Percentiles rank a stretch among this genome's conserved stretches.
Evolutionary conservation across 208 protist genomes (phyloP).

Genomic region (Crithidia brevicula): DNA sequence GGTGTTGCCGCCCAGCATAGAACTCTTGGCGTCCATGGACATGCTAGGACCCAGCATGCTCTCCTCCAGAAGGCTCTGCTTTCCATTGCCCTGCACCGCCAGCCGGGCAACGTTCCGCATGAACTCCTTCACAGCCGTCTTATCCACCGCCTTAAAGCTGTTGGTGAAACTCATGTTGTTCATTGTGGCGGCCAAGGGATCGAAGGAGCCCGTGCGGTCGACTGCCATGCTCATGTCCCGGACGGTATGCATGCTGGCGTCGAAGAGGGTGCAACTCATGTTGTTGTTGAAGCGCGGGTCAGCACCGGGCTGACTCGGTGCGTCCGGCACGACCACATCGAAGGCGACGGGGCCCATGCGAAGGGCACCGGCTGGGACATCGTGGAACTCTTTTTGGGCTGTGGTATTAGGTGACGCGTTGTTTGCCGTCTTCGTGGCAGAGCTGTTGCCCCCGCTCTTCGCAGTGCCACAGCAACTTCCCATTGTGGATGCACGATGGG

Average conservation of each 20-base stretch:
- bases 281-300: constrained; percentile 7
- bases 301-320: not conserved
- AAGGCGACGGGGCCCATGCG: constrained; percentile 47
- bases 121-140: constrained; percentile 53
- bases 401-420: not conserved
- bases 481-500: not conserved
- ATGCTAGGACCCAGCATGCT: constrained; percentile 30
- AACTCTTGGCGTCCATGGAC: not conserved
- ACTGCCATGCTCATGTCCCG: constrained; percentile 41
- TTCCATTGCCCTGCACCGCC: constrained; percentile 25
- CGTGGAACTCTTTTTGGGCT: constrained; percentile 1
- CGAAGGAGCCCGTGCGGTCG: constrained; percentile 16
- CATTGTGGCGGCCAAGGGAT: constrained; percentile 25
- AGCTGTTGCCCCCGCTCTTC: not conserved
- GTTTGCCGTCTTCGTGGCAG: not conserved
- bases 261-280: constrained; percentile 36
- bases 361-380: not conserved
- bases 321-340: constrained; percentile 54
- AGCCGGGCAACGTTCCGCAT: constrained; percentile 50
- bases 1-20: not conserved
- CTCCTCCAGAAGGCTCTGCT: constrained; percentile 51
- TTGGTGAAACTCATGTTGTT: constrained; percentile 80
- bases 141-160: constrained; percentile 61
- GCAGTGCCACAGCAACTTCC: constrained; percentile 6
- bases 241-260: constrained; percentile 63